Base-by-base conservation (phyloP, 306 rosid genomes). In the Fragaria nilgerrensis region DNA sequence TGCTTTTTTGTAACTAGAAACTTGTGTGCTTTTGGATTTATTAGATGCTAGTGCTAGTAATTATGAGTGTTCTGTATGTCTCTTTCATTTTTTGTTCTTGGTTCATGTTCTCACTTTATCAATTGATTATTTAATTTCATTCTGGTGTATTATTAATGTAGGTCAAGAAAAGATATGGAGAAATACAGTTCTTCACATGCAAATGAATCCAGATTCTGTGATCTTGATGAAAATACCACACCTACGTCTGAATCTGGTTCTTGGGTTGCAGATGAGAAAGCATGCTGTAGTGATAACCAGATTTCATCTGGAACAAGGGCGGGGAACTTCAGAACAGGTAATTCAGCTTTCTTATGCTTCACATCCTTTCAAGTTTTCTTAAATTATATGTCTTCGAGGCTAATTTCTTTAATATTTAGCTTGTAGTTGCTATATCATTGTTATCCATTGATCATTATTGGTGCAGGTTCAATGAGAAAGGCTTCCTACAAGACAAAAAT, bases 161-260 rank as follows among this genome's bases (percentile, higher is more conserved):
- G 98, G 83, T 82, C 90, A 72, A 88, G 85, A 76, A 81, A 77
- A 70, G 78, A 83, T 72, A 79, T 58, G 72, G 89, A 89, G 37
- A 85, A 82, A 82, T 75, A 80, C 77, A 75, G 75, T 32, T 81
- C 76, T 78, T 76, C 86, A 41, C 86, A 69, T 58, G 82, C 78
- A 75, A 85, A 76, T 56, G 90, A 82, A 64, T 84, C 84, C 76
- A 86, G 85, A 81, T 81, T 83, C 71, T 66, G 56, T 70, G 89
- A 83, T 73, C 82, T 45, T 22, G 89, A 81, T 77, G 93, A 77
- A 74, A 79, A 87, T 86, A 83, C 83, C 59, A 81, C 85, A 37
- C 83, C 83, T 77, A 82, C 97, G 55, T 89, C 98, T 36, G 98
- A 91, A 78, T 91, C 97, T 74, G 74, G 87, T 73, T 93, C 98